A percentile compares a stretch with the other conserved stretches of the same genome.
Conservation (phyloP, 1,284 basidiomycete genomes). For the Austroboletus niveus region DNA sequence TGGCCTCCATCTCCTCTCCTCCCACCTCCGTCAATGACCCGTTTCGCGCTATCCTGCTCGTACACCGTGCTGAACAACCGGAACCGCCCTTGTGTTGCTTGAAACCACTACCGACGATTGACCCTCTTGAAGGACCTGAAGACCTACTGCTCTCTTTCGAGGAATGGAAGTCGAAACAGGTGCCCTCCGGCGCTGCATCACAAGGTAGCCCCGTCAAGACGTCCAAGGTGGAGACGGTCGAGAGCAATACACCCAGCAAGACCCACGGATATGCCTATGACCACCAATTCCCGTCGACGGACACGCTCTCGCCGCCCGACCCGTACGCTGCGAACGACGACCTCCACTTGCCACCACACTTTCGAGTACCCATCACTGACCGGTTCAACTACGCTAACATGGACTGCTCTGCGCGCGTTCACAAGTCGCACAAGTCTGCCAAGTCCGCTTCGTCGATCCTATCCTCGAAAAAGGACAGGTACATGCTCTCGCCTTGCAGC, state of each 20-base stretch:
- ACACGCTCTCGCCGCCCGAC: slow-evolving; percentile 2
- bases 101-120: slow-evolving; percentile 48
- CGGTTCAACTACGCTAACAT: slow-evolving; percentile 93
- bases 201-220: slow-evolving; percentile 25
- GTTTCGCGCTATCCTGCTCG: slow-evolving; percentile 53
- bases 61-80: slow-evolving; percentile 40
- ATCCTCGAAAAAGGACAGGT: slow-evolving; percentile 88
- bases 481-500: slow-evolving; percentile 94
- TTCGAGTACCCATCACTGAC: slow-evolving; percentile 67
- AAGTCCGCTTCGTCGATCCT: slow-evolving; percentile 86
- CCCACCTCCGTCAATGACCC: slow-evolving; percentile 56
- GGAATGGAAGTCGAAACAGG: slow-evolving; percentile 82
- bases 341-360: slow-evolving; percentile 48
- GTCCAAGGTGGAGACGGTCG: slow-evolving; percentile 28
- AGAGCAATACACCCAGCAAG: slow-evolving; percentile 24
- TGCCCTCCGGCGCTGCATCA: slow-evolving; percentile 37
- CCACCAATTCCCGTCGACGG: not conserved
- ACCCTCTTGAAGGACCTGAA: slow-evolving; percentile 50
- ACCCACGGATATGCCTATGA: not conserved
- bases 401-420: slow-evolving; percentile 93
- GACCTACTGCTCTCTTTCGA: slow-evolving; percentile 80
- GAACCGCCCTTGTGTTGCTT: slow-evolving; percentile 67
- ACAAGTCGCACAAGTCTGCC: slow-evolving; percentile 77
- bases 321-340: slow-evolving; percentile 14
- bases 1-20: slow-evolving; percentile 32